A percentile compares a stretch with the other conserved stretches of the same genome.
phyloP scores from a whole-genome alignment of 192 early-diverging fungal genomes.

The Linnemannia exigua region DNA sequence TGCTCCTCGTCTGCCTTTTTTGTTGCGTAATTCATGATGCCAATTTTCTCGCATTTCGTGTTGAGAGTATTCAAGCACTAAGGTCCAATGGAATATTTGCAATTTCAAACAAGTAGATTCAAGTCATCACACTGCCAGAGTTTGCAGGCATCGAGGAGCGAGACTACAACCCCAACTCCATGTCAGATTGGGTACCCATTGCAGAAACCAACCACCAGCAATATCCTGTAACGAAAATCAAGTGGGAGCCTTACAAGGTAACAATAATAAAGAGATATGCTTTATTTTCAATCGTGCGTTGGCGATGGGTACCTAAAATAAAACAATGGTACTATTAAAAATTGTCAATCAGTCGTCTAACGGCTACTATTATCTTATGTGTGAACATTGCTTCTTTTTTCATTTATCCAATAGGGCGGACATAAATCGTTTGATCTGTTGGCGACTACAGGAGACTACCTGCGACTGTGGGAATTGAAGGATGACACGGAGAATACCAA shows the following conservation, averaged over 20 bases:
- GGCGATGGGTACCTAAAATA: background rate
- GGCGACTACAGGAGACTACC: constrained; percentile 89
- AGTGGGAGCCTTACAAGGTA: constrained; percentile 87
- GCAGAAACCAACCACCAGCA: constrained; percentile 82
- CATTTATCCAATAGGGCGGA: constrained; percentile 38
- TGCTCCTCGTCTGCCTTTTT: background rate
- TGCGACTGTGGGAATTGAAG: constrained; percentile 90
- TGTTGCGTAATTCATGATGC: no score
- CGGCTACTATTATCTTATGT: background rate
- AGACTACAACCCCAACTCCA: constrained; percentile 52
- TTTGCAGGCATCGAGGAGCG: constrained; percentile 47
- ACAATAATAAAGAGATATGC: background rate
- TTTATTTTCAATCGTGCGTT: background rate
- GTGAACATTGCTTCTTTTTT: no score
- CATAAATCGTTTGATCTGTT: constrained; percentile 76
- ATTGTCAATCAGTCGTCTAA: background rate
- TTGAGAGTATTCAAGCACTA: no score
- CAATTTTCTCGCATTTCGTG: no score
- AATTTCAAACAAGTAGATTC: constrained; percentile 59
- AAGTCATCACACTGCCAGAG: constrained; percentile 73
- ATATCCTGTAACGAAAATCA: constrained; percentile 93
- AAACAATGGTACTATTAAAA: background rate
- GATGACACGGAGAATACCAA: constrained; percentile 64
- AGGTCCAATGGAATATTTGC: background rate
- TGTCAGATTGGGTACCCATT: constrained; percentile 78